These are phyloP conservation scores for Podospora appendiculata DNA, from an alignment of 495 filamentous ascomycete species.

Conservation along the genomic window DNA sequence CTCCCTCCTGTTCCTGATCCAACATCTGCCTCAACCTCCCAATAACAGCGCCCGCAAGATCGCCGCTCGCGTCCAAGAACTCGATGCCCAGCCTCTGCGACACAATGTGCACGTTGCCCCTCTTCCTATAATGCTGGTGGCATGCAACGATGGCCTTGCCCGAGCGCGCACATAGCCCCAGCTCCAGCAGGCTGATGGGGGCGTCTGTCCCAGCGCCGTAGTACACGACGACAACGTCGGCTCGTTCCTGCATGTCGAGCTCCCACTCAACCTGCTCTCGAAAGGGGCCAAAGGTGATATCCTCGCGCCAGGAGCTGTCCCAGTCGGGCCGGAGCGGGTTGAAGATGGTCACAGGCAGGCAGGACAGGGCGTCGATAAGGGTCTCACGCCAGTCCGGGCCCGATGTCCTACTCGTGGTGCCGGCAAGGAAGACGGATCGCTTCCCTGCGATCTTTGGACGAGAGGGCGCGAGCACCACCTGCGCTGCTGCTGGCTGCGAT, in stretches of 20 bases:
- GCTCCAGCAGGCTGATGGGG: slow-evolving; percentile 20
- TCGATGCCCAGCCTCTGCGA: slow-evolving; percentile 36
- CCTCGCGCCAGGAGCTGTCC: slow-evolving; percentile 44
- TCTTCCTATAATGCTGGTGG: slow-evolving; percentile 44
- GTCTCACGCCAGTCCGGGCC: slow-evolving; percentile 34
- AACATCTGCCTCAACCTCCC: background rate
- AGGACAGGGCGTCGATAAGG: slow-evolving; percentile 24
- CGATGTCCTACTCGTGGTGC: slow-evolving; percentile 23
- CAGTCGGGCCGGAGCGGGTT: slow-evolving; percentile 51
- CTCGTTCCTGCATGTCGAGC: slow-evolving; percentile 43
- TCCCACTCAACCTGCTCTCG: slow-evolving; percentile 52
- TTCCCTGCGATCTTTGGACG: slow-evolving; percentile 15
- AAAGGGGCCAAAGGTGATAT: slow-evolving; percentile 35
- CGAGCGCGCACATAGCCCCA: slow-evolving; percentile 35
- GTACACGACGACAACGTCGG: slow-evolving; percentile 47
- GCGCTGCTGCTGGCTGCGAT: slow-evolving; percentile 6
- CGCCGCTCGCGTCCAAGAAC: slow-evolving; percentile 10
- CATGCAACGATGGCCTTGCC: slow-evolving; percentile 46
- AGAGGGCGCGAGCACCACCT: slow-evolving; percentile 25
- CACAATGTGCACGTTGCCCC: slow-evolving; percentile 49
- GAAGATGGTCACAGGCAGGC: slow-evolving; percentile 46
- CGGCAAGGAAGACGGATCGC: slow-evolving; percentile 35
- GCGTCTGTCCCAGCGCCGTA: slow-evolving; percentile 35
- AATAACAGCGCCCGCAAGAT: background rate
- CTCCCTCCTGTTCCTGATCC: too few relatives aligned